Percentiles rank a stretch among this genome's conserved stretches.
These are phyloP conservation scores for Eragrostis tef DNA, from an alignment of 202 grass and related monocot genomes.

Conservation along the genomic window DNA sequence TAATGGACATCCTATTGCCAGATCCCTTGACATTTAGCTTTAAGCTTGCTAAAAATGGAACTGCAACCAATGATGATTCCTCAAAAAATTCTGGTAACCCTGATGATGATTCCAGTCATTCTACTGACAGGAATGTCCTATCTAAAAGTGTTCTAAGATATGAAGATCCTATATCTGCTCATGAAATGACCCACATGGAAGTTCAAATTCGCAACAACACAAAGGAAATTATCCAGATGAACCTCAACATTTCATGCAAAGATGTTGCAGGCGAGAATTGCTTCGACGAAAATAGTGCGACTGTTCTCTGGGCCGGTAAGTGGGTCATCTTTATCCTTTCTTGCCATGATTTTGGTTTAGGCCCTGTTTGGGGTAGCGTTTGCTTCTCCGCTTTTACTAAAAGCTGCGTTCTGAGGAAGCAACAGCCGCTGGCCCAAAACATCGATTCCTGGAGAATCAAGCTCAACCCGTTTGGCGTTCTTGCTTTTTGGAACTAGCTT, in stretches of 20 bases:
- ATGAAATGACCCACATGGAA: slow-evolving; percentile 86
- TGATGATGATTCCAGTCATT: slow-evolving; percentile 34
- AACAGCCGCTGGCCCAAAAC: too few species aligned
- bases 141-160: slow-evolving; percentile 51
- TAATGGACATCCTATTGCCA: slow-evolving; percentile 91
- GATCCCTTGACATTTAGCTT: slow-evolving; percentile 95
- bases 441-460: too few species aligned
- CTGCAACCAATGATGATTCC: slow-evolving; percentile 28
- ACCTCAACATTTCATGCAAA: slow-evolving; percentile 80
- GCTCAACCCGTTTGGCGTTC: too few species aligned
- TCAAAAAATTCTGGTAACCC: slow-evolving; percentile 21
- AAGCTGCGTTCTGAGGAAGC: too few species aligned
- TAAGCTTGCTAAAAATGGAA: slow-evolving; percentile 60
- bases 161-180: slow-evolving; percentile 71
- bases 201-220: slow-evolving; percentile 90
- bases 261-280: slow-evolving; percentile 96
- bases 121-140: slow-evolving; percentile 2
- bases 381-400: too few species aligned
- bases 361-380: too few species aligned
- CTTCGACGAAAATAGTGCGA: slow-evolving; percentile 73
- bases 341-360: neutral
- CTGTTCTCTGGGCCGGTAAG: slow-evolving; percentile 88
- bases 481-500: too few species aligned
- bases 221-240: slow-evolving; percentile 86
- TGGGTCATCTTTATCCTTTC: slow-evolving; percentile 26